Base-by-base conservation (phyloP, 164 flowering plant genomes). In the Piper betle region DNA sequence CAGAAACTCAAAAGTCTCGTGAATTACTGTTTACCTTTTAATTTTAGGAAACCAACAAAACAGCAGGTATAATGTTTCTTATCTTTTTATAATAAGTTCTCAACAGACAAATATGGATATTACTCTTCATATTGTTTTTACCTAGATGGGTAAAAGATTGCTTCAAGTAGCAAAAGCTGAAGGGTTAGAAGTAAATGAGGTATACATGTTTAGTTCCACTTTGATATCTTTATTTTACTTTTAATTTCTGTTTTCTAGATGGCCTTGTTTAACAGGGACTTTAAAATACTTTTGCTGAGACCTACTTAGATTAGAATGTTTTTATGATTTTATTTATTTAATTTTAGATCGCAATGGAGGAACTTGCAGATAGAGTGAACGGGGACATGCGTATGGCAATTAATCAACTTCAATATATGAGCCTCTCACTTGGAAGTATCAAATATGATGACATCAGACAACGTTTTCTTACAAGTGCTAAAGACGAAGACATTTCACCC, bases 381-480 rank as follows among this genome's bases (percentile, higher is more conserved):
- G 99, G 99, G 63, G 99, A 93, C 79, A 86, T 93, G 75, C 97
- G 97, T 40, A 84, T 88, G 96, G 99, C 97, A 37, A 53, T 90
- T 50, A 93, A 93, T 64, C 96, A 90, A 71, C 70, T 93, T 75
- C 93, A 90, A 62, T 93, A 90, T 69, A 88, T 93, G 97, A 86
- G 96, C 61, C 84, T 88, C 61, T 88, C 95, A 62, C 80, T 78
- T 83, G 81, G 96, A 59, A 76, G 78, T 55, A 85, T 93, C 61
- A 78, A 86, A 55, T 93, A 85, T 71, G 99, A 90, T 80, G 96
- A 90, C 70, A 70, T 93, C 33, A 81, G 86, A 67, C 75, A 79
- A 50, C 97, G 97, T n/a, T 85, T 93, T 71, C 86, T 82, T 56
- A 81, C 74, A 75, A 93, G 91, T 77, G 74, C 86, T 19, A 93